These are phyloP conservation scores for Colletotrichum tropicicola DNA, from an alignment of 2,329 filamentous ascomycete species.

Conservation along the genomic window DNA sequence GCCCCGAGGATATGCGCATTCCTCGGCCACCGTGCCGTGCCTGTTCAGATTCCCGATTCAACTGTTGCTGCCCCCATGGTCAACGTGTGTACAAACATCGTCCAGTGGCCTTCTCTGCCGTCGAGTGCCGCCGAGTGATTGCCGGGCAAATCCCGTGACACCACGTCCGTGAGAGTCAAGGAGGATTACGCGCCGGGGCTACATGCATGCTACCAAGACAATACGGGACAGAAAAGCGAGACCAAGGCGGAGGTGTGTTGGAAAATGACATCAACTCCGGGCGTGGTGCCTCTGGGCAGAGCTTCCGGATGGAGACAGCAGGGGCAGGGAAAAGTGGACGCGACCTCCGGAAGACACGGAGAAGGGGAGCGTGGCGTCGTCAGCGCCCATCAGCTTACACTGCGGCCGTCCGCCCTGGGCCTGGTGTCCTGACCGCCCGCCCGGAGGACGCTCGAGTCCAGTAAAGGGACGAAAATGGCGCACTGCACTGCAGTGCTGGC, in stretches of 20 bases:
- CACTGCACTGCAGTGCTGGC: background rate
- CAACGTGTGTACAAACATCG: background rate
- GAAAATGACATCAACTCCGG: conserved; percentile 29
- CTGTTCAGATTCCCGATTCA: no score
- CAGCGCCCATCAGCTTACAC: conserved; percentile 22
- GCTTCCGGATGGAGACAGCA: conserved; percentile 18
- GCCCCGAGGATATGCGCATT: conserved; percentile 5
- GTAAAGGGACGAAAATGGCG: conserved; percentile 16
- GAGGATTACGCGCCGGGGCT: conserved; percentile 6
- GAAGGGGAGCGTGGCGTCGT: conserved; percentile 16
- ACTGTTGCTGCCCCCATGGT: no score
- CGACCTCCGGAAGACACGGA: conserved; percentile 22
- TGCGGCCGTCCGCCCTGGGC: background rate
- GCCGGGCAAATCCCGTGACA: conserved; percentile 10
- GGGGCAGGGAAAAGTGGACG: conserved; percentile 24
- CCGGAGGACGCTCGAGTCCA: background rate
- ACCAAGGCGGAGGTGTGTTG: conserved; percentile 27
- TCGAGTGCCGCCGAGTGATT: conserved; percentile 3
- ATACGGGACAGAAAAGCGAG: conserved; percentile 10
- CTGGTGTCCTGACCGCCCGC: background rate
- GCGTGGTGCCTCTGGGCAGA: conserved; percentile 15
- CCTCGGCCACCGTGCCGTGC: conserved; percentile 1
- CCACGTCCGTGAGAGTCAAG: background rate
- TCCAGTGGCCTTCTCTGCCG: background rate
- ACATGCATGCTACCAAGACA: conserved; percentile 15